These are phyloP conservation scores for Gaultheria prostrata DNA, from an alignment of 148 eudicot species.

Conservation along the genomic window DNA sequence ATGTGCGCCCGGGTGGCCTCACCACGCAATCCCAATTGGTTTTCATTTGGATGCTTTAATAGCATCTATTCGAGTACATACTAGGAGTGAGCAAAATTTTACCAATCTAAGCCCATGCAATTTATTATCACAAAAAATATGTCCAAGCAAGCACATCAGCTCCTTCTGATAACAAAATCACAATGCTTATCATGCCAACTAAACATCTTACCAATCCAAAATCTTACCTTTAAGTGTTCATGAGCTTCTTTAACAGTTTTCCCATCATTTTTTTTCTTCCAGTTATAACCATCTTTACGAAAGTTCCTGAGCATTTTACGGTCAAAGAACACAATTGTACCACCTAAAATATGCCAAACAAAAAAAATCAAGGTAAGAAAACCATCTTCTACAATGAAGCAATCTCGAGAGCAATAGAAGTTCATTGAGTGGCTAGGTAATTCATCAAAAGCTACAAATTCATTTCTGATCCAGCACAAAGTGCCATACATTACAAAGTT, in stretches of 20 bases:
- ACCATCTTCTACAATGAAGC: neutral
- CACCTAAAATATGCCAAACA: conserved; percentile 51
- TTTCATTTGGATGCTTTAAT: no score
- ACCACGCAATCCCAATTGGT: no score
- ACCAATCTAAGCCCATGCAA: conserved; percentile 5
- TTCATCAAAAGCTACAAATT: neutral
- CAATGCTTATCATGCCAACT: neutral
- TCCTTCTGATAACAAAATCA: conserved; percentile 11
- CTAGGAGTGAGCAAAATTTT: neutral
- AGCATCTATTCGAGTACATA: neutral
- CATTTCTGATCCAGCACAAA: neutral
- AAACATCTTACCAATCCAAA: neutral
- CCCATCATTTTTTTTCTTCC: conserved; percentile 99
- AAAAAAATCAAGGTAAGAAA: conserved; percentile 2
- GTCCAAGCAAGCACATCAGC: neutral
- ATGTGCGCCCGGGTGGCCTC: no score
- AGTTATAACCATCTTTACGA: conserved; percentile 89
- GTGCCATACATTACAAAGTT: neutral
- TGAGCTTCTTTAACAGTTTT: conserved; percentile 99
- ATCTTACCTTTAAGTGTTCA: conserved; percentile 84
- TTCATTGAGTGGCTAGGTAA: neutral
- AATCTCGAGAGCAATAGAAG: neutral
- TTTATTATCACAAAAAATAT: neutral
- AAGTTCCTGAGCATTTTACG: conserved; percentile 91
- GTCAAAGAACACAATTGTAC: conserved; percentile 81